Base-by-base conservation (phyloP, 345 rosid species). In the Balakata baccata region DNA sequence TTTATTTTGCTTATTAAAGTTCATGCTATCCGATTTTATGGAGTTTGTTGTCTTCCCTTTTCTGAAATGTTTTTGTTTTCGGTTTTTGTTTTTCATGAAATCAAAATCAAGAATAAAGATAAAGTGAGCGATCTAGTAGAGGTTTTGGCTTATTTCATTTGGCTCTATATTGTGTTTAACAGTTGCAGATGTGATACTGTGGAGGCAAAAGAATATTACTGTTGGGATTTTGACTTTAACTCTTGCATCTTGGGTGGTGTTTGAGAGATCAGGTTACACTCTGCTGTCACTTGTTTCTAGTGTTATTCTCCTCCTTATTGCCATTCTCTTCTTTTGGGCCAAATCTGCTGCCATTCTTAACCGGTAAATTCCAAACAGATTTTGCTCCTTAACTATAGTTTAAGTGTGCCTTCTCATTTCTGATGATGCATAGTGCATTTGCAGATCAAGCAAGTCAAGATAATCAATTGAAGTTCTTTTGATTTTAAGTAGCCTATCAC, bases 311-410 rank as follows among this genome's bases (percentile, higher is more conserved):
- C 96, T 96, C 72, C 94, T 96, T 64, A 59, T 83, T 70, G 78
- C 81, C 77, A 88, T 91, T 82, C 89, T 96, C 61, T 93, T 96
- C 69, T 80, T 93, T 53, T 96, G 97, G 99, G 92, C 97, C 82
- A 96, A 93, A 91, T 90, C 97, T 75, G 99, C 99, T 17, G 86
- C 97, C 49, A 81, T 90, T 81, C 96, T 96, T 73, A 93, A 90
- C 80, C 75, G 98, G 98, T 92, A 85, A 73, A 46, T 70, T 66
- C 7, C 63, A 60, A 29, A 73, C 25, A 57, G 50, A 37, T 56
- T 61, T 54, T 67, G 56, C 51, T 66, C 34, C 49, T 54, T 65
- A 52, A 70, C 2, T 69, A 46, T 46, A 2, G 60, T 66, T 74
- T 1, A 34, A 14, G 69, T 25, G 69, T 73, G 34, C 34, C 47